phyloP scores from a whole-genome alignment of 257 asterid species.

The Nicotiana attenuata region DNA sequence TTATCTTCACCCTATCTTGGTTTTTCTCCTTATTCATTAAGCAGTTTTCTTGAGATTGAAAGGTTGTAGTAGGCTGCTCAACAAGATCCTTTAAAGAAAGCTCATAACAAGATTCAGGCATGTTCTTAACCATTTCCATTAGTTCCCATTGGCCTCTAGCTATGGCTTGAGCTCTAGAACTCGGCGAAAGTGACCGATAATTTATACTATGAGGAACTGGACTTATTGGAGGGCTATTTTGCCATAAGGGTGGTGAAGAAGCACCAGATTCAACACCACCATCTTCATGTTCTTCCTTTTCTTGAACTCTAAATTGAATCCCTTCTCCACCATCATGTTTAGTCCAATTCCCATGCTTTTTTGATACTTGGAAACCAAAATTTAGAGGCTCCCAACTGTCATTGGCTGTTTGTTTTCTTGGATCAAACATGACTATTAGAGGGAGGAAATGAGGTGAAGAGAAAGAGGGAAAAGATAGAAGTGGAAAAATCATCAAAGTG shows the following conservation, averaged over 20 bases:
- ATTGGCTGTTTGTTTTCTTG: slow-evolving; percentile 20
- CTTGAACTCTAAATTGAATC: slow-evolving; percentile 26
- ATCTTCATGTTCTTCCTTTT: slow-evolving; percentile 16
- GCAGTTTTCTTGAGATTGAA: slow-evolving; percentile 17
- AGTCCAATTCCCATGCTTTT: slow-evolving; percentile 11
- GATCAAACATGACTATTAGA: slow-evolving; percentile 42
- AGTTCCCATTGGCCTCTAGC: slow-evolving; percentile 74
- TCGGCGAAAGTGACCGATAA: slow-evolving; percentile 37
- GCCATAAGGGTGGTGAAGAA: slow-evolving; percentile 65
- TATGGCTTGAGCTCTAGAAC: slow-evolving; percentile 63
- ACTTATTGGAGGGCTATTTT: slow-evolving; percentile 29
- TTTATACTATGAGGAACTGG: slow-evolving; percentile 31
- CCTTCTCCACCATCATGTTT: slow-evolving; percentile 12
- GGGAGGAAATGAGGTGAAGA: slow-evolving; percentile 9
- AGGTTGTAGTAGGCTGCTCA: slow-evolving; percentile 32
- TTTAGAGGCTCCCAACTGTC: slow-evolving; percentile 10
- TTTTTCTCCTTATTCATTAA: slow-evolving; percentile 3
- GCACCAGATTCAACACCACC: slow-evolving; percentile 43
- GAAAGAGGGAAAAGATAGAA: neutral
- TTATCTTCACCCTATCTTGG: slow-evolving; percentile 13
- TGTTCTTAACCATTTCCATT: slow-evolving; percentile 79
- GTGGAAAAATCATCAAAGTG: slow-evolving; percentile 1
- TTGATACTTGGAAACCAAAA: slow-evolving; percentile 8
- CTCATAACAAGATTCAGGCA: slow-evolving; percentile 74
- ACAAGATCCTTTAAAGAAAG: slow-evolving; percentile 70